Evolutionary conservation across 129 eudicot species (phyloP).

Genomic region (Tagetes patula): DNA sequence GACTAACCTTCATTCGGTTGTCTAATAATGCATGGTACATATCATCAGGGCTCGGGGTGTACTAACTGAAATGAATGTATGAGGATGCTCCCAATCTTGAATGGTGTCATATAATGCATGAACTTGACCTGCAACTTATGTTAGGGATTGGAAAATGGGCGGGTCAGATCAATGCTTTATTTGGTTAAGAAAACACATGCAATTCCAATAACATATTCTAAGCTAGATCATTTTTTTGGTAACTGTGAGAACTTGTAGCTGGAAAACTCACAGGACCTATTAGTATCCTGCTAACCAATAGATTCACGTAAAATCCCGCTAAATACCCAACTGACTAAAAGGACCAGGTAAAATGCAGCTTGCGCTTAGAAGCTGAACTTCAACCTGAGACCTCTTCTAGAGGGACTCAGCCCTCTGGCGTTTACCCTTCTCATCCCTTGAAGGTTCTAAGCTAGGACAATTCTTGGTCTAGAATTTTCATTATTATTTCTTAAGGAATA

Average conservation of each 20-base stretch:
- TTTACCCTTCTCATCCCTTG: no score
- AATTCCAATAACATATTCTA: background rate
- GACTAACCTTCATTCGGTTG: slow-evolving; percentile 1
- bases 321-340: no score
- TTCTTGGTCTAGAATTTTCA: background rate
- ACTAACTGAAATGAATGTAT: slow-evolving; percentile 22
- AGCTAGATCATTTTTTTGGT: background rate
- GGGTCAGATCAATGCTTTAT: slow-evolving; percentile 3
- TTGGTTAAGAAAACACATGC: background rate
- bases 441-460: background rate
- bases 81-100: slow-evolving; percentile 17
- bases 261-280: background rate
- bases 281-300: background rate
- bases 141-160: background rate
- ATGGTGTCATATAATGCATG: slow-evolving; percentile 15
- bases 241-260: background rate
- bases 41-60: slow-evolving; percentile 18
- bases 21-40: slow-evolving; percentile 25
- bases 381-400: background rate
- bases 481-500: background rate
- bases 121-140: slow-evolving; percentile 28
- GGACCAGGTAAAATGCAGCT: background rate
- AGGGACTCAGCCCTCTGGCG: background rate
- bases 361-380: background rate
- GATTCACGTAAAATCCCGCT: no score